Evolutionary conservation across 306 rosid species (phyloP).

Genomic region (Cucurbita pepo): DNA sequence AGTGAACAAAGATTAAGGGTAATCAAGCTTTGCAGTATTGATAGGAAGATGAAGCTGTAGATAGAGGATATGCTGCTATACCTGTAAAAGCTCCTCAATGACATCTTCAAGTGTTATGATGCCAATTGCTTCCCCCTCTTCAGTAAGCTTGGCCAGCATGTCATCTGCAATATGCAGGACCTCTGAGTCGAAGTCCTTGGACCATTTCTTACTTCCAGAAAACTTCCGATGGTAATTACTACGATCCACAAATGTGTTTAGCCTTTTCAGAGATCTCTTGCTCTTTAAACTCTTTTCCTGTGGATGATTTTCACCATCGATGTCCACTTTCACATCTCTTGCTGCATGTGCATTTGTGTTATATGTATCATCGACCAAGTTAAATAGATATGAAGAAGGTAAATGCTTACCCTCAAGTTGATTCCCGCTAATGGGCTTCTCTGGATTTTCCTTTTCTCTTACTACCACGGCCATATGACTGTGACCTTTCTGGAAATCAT

Average conservation of each 20-base stretch:
- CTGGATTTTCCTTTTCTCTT: conserved; percentile 20
- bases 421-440: conserved; percentile 13
- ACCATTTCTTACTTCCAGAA: conserved; percentile 48
- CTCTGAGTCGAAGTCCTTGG: conserved; percentile 43
- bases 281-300: conserved; percentile 24
- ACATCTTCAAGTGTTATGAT: conserved; percentile 66
- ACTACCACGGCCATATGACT: conserved; percentile 80
- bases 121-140: conserved; percentile 64
- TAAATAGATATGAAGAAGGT: neutral
- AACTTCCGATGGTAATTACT: conserved; percentile 15
- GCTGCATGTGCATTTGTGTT: conserved; percentile 2
- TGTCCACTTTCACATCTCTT: conserved; percentile 33
- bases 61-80: neutral
- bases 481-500: conserved; percentile 75
- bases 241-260: conserved; percentile 30
- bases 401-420: conserved; percentile 26
- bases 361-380: neutral
- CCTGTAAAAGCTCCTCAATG: conserved; percentile 47
- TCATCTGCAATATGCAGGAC: conserved; percentile 40
- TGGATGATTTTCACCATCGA: conserved; percentile 24
- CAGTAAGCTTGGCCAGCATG: conserved; percentile 35
- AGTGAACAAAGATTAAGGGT: neutral
- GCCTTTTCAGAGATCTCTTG: conserved; percentile 26
- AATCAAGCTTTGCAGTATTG: neutral
- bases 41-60: neutral